Evolutionary conservation across 176 grass and related monocot genomes (phyloP).

Genomic region (Zizania latifolia): DNA sequence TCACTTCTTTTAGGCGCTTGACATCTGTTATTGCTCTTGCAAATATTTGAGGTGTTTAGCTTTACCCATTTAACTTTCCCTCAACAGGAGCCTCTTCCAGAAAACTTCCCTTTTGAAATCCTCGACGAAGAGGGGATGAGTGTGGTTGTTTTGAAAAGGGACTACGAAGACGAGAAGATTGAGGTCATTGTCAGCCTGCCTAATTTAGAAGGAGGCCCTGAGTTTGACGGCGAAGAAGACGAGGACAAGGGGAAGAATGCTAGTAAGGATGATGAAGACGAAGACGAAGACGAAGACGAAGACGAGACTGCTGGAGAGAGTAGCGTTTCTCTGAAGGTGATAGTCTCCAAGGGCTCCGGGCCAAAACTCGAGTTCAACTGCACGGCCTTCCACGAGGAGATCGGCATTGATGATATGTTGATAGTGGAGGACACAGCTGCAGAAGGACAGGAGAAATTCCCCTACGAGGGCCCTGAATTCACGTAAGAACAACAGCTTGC

Average conservation of each 20-base stretch:
- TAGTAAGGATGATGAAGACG: slow-evolving; percentile 19
- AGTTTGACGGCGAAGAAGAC: slow-evolving; percentile 36
- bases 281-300: slow-evolving; percentile 21
- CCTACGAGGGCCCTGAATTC: slow-evolving; percentile 87
- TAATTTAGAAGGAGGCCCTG: slow-evolving; percentile 60
- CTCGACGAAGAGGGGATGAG: slow-evolving; percentile 68
- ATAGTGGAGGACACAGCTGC: slow-evolving; percentile 34
- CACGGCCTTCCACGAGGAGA: slow-evolving; percentile 70
- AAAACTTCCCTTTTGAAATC: slow-evolving; percentile 80
- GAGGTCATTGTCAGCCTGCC: slow-evolving; percentile 82
- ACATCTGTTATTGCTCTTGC: not conserved
- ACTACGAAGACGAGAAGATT: slow-evolving; percentile 68
- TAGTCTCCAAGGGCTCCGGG: slow-evolving; percentile 51
- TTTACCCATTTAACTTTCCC: not conserved
- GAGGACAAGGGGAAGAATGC: slow-evolving; percentile 23
- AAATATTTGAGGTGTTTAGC: not conserved
- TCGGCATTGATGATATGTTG: slow-evolving; percentile 80
- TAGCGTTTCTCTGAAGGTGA: slow-evolving; percentile 61
- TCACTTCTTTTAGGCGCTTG: not conserved
- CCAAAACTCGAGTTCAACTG: slow-evolving; percentile 76
- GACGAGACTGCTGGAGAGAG: slow-evolving; percentile 38
- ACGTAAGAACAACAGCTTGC: slow-evolving; percentile 30
- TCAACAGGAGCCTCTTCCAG: slow-evolving; percentile 55
- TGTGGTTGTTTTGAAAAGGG: slow-evolving; percentile 54
- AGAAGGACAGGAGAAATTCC: slow-evolving; percentile 49